phyloP scores from a whole-genome alignment of 1,139 yeast genomes.

The Lodderomyces jiufengensis region DNA sequence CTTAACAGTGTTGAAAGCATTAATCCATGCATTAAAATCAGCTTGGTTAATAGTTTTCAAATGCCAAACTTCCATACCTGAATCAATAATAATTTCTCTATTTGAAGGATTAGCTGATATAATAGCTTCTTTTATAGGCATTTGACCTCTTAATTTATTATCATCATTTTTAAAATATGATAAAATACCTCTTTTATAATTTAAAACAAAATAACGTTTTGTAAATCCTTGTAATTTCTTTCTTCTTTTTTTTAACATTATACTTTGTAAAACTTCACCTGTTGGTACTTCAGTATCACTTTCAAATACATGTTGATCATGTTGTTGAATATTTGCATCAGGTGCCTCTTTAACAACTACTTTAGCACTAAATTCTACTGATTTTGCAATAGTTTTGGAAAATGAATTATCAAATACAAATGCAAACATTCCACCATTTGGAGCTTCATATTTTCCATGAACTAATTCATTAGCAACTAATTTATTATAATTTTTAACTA shows the following conservation, averaged over 20 bases:
- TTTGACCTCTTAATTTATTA: conserved; percentile 80
- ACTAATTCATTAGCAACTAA: conserved; percentile 55
- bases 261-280: conserved; percentile 70
- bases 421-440: conserved; percentile 68
- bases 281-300: conserved; percentile 26
- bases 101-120: conserved; percentile 73
- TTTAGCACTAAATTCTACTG: conserved; percentile 64
- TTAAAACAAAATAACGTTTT: conserved; percentile 78
- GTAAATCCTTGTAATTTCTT: conserved; percentile 80
- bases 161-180: conserved; percentile 73
- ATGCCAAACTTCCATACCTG: conserved; percentile 96
- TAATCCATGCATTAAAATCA: conserved; percentile 80
- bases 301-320: conserved; percentile 12
- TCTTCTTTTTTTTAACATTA: conserved; percentile 70
- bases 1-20: conserved; percentile 60
- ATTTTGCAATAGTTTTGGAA: conserved; percentile 80
- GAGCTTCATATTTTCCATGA: conserved; percentile 59
- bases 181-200: conserved; percentile 75
- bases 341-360: conserved; percentile 21
- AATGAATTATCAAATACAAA: conserved; percentile 91
- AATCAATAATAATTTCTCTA: conserved; percentile 75
- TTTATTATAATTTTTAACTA: conserved; percentile 43
- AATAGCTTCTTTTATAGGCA: conserved; percentile 79
- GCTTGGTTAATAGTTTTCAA: conserved; percentile 61
- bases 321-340: conserved; percentile 5